Conservation (phyloP, 306 rosid genomes). For the Corylus avellana region DNA sequence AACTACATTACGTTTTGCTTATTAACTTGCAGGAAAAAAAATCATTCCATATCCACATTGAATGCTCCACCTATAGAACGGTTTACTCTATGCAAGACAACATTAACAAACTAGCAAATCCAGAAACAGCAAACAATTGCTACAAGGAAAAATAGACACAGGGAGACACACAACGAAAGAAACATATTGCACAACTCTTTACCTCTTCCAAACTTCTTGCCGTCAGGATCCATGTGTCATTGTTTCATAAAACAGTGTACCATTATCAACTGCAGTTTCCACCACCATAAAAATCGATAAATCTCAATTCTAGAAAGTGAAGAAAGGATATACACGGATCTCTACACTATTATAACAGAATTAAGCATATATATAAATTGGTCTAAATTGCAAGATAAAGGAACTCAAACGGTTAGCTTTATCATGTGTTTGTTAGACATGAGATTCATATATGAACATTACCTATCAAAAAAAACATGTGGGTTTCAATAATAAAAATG, state of each 20-base stretch:
- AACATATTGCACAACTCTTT: conserved; percentile 24
- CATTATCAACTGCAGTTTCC: conserved; percentile 52
- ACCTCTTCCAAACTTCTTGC: conserved; percentile 87
- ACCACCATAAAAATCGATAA: conserved; percentile 22
- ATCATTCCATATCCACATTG: too few relatives aligned
- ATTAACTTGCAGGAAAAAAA: too few relatives aligned
- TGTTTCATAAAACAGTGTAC: conserved; percentile 35
- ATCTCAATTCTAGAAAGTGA: conserved; percentile 9
- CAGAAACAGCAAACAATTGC: neutral
- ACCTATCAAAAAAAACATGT: too few relatives aligned
- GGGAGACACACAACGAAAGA: neutral
- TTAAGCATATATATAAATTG: neutral
- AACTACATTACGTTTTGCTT: neutral
- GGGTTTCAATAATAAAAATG: neutral
- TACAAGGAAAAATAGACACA: conserved; percentile 1
- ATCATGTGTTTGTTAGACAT: conserved; percentile 12
- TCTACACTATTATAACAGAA: neutral
- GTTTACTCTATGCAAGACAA: neutral
- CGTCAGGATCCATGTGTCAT: conserved; percentile 77
- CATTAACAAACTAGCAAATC: neutral
- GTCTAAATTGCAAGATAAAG: neutral
- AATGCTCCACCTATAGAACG: neutral
- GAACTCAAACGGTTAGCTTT: neutral
- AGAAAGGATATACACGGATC: neutral
- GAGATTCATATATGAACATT: neutral